Base-by-base conservation (phyloP, 192 early-diverging fungal species). In the Gorgonomyces haynaldii region DNA sequence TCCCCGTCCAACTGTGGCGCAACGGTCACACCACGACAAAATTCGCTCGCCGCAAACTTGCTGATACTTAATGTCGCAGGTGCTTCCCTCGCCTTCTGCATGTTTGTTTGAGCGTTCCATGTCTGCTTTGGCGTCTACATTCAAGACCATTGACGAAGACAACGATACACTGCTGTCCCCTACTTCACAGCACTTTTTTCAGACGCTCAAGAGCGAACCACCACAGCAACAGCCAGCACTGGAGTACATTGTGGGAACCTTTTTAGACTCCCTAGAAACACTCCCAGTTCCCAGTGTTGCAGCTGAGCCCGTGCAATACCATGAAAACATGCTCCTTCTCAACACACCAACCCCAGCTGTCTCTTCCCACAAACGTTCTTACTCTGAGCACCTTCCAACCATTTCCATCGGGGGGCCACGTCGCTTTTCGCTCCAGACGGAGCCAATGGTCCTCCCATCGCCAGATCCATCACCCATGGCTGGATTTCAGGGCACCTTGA, bases 211-310 rank as follows among this genome's bases (percentile, higher is more conserved):
- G 12, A 31, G 5, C 42, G 29, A 28, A 23, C 42, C 4, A 43
- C 42, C 29, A 17, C 23, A 22, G 25, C 26, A 49, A 16, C 21
- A 62, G 34, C 60, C 60, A 7, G 50, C 61, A 8, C 42, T 64
- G 23, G 57, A 68, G 24, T 62, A 60, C 42, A 68, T 68, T 37
- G 60, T 68, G 20, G 66, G 66, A 3, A 51, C 61, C 12, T 68
- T 68, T 36, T 34, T 68, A 4, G 58, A 68, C 50, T 51, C 37
- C 35, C 60, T 68, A 28, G 54, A 68, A 4, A 29, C 35, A 31
- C 56, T 58, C 52, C 42, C 53, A 16, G 52, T 49, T 4, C 35
- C 43, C 7, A 16, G 15, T 3, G 25, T 16, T 37, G 21, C 23
- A 24, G 12, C 34, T n/a, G 29, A 54, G 30, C 51, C 58, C 9